Percentiles rank a stretch among this genome's conserved stretches.
These are phyloP conservation scores for Boeremia lycopersici DNA, from an alignment of 2,329 filamentous ascomycete species.

Conservation along the genomic window DNA sequence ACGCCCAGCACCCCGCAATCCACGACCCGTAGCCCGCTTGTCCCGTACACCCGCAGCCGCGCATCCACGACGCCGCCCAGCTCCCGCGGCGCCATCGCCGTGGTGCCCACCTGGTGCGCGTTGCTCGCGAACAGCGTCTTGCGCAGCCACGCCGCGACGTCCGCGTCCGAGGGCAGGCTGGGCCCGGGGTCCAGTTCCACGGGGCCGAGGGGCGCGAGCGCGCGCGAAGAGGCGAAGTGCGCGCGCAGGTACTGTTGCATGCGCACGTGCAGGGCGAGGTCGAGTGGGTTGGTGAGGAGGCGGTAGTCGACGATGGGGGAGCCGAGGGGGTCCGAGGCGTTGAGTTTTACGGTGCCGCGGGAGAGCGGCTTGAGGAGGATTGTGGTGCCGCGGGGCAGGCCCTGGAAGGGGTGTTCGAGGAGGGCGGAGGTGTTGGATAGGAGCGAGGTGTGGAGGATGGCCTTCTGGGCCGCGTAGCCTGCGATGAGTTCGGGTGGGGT, in stretches of 20 bases:
- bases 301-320: slow-evolving; percentile 37
- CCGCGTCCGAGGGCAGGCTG: slow-evolving; percentile 21
- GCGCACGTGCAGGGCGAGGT: slow-evolving; percentile 31
- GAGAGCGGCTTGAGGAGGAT: slow-evolving; percentile 29
- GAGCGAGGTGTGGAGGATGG: not conserved
- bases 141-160: slow-evolving; percentile 18
- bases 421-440: not conserved
- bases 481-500: not conserved
- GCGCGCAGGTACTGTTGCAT: slow-evolving; percentile 15
- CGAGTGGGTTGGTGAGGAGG: slow-evolving; percentile 36
- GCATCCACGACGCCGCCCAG: slow-evolving; percentile 25
- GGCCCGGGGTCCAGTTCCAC: slow-evolving; percentile 37
- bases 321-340: slow-evolving; percentile 33
- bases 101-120: slow-evolving; percentile 23
- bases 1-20: slow-evolving; percentile 33
- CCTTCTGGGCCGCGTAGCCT: slow-evolving; percentile 1
- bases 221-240: slow-evolving; percentile 10
- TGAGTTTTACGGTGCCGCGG: slow-evolving; percentile 41
- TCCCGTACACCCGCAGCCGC: slow-evolving; percentile 27
- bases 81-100: slow-evolving; percentile 29
- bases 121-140: slow-evolving; percentile 12
- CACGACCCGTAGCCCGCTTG: slow-evolving; percentile 27
- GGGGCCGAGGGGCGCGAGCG: slow-evolving; percentile 22
- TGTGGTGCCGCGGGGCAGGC: not conserved
- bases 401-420: slow-evolving; percentile 7